A percentile compares a stretch with the other conserved stretches of the same genome.
phyloP scores from a whole-genome alignment of 805 yeast genomes.

The Saccharomycopsis sp. region DNA sequence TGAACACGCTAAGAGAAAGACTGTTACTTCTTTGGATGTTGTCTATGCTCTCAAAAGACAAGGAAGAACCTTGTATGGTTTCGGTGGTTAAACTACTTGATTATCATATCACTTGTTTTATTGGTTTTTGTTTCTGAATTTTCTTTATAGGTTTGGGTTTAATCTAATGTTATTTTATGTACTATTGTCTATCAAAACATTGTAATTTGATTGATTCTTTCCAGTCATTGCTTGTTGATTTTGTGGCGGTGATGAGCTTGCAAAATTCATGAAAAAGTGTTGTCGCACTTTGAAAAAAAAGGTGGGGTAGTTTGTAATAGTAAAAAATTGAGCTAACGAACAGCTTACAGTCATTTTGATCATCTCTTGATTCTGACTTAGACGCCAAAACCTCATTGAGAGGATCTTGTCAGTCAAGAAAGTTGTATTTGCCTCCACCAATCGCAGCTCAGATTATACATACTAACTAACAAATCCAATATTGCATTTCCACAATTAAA shows the following conservation, averaged over 20 bases:
- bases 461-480: too few relatives aligned
- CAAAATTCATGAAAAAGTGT: too few relatives aligned
- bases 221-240: background rate
- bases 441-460: too few relatives aligned
- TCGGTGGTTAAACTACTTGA: slow-evolving; percentile 76
- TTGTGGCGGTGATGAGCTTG: background rate
- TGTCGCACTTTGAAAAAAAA: too few relatives aligned
- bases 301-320: too few relatives aligned
- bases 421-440: too few relatives aligned
- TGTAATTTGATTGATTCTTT: background rate
- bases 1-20: slow-evolving; percentile 99
- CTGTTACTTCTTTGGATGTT: slow-evolving; percentile 97
- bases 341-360: too few relatives aligned
- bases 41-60: slow-evolving; percentile 99
- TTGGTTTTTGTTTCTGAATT: background rate
- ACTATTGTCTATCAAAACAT: background rate
- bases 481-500: too few relatives aligned
- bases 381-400: too few relatives aligned
- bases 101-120: background rate
- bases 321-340: too few relatives aligned
- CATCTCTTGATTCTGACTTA: too few relatives aligned
- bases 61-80: slow-evolving; percentile 99
- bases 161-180: background rate
- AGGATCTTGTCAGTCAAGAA: too few relatives aligned
- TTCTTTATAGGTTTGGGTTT: background rate